Conservation (phyloP, 768 basidiomycete species). For the Termitomyces sp. region DNA sequence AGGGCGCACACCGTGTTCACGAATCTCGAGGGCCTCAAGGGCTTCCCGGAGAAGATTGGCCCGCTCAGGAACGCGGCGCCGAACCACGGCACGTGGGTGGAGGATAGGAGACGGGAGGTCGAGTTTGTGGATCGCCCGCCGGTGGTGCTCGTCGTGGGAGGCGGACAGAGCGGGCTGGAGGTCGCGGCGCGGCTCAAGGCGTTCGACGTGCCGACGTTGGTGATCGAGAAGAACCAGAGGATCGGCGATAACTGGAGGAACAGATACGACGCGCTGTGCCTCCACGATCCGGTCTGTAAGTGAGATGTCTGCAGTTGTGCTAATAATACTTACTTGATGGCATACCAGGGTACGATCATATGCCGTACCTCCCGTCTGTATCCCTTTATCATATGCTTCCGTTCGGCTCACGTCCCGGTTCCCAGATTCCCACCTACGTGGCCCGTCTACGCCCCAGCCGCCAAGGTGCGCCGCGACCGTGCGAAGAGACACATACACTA, state of each 20-base stretch:
- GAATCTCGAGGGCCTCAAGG: slow-evolving; percentile 52
- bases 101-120: slow-evolving; percentile 34
- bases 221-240: slow-evolving; percentile 59
- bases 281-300: slow-evolving; percentile 69
- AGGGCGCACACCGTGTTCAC: slow-evolving; percentile 60
- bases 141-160: slow-evolving; percentile 58
- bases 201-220: slow-evolving; percentile 43
- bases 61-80: slow-evolving; percentile 36
- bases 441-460: slow-evolving; percentile 56
- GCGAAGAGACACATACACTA: too few relatives aligned
- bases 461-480: too few relatives aligned
- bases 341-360: slow-evolving; percentile 45
- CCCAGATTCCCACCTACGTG: slow-evolving; percentile 59
- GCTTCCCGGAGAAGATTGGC: slow-evolving; percentile 47
- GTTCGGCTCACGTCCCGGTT: too few relatives aligned
- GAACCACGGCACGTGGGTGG: slow-evolving; percentile 55
- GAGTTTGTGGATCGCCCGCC: slow-evolving; percentile 41
- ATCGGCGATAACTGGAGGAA: slow-evolving; percentile 67
- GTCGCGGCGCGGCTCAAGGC: slow-evolving; percentile 57
- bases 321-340: too few relatives aligned
- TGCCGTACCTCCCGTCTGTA: slow-evolving; percentile 59
- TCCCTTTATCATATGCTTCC: neutral
- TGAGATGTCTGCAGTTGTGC: too few relatives aligned
- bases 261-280: slow-evolving; percentile 62
- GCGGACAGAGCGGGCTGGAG: slow-evolving; percentile 64